Conservation (phyloP, 345 rosid species). For the Syzygium oleosum region DNA sequence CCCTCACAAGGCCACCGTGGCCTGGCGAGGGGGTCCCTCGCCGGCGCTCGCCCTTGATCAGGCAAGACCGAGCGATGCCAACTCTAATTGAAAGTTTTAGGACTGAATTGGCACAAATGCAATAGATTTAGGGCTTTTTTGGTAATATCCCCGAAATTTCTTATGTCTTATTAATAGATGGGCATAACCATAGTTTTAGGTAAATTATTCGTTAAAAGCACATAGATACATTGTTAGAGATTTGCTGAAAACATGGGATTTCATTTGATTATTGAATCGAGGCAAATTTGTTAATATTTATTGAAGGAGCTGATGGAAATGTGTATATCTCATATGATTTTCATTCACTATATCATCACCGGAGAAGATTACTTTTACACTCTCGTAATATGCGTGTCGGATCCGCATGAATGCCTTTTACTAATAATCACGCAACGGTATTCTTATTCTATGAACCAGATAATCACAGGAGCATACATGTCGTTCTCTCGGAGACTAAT, state of each 20-base stretch:
- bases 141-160: no score
- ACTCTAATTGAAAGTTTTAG: no score
- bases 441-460: no score
- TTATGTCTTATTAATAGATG: not conserved
- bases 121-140: no score
- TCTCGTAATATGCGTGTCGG: not conserved
- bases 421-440: not conserved
- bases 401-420: not conserved
- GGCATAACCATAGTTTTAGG: not conserved
- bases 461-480: not conserved
- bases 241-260: not conserved
- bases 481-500: not conserved
- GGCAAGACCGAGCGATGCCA: no score
- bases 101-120: no score
- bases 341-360: not conserved
- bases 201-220: not conserved
- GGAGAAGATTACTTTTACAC: not conserved
- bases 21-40: no score
- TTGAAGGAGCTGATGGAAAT: rapidly evolving
- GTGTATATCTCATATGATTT: not conserved
- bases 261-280: not conserved
- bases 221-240: not conserved
- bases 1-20: no score
- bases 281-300: not conserved
- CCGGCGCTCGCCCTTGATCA: no score